phyloP scores from a whole-genome alignment of 106 monocot genomes.

The Gastrodia elata region DNA sequence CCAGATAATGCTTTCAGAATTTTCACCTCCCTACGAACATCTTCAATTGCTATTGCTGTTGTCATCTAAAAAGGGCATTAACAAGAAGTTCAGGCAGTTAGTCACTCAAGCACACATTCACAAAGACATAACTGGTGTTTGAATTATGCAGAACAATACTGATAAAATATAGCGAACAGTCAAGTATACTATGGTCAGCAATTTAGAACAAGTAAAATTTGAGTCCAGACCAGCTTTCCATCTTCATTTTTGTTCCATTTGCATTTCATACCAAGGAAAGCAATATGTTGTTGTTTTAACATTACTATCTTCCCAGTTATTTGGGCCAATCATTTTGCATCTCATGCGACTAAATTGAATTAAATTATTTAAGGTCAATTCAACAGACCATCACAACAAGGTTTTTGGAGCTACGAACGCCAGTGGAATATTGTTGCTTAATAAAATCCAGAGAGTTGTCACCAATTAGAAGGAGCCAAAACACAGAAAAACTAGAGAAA shows the following conservation, averaged over 20 bases:
- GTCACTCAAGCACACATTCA: not conserved
- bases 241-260: not conserved
- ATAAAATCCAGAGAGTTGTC: too few relatives aligned
- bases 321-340: too few relatives aligned
- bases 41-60: constrained; percentile 80
- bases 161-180: not conserved
- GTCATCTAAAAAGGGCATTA: constrained; percentile 37
- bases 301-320: too few relatives aligned
- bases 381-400: too few relatives aligned
- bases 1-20: constrained; percentile 60
- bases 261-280: not conserved
- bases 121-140: not conserved
- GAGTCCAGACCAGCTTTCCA: not conserved
- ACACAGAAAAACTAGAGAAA: not conserved
- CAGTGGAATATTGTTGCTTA: too few relatives aligned
- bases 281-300: not conserved
- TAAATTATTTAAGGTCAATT: too few relatives aligned
- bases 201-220: constrained; percentile 1
- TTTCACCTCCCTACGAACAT: constrained; percentile 78
- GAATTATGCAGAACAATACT: not conserved
- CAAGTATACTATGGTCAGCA: not conserved
- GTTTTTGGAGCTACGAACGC: too few relatives aligned
- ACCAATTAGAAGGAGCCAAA: not conserved
- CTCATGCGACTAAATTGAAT: too few relatives aligned
- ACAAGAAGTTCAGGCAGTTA: not conserved